Evolutionary conservation across 352 stramenopile genomes (phyloP), one percentile per base, ranked within the genome.

Genomic region (Phytophthora melonis): DNA sequence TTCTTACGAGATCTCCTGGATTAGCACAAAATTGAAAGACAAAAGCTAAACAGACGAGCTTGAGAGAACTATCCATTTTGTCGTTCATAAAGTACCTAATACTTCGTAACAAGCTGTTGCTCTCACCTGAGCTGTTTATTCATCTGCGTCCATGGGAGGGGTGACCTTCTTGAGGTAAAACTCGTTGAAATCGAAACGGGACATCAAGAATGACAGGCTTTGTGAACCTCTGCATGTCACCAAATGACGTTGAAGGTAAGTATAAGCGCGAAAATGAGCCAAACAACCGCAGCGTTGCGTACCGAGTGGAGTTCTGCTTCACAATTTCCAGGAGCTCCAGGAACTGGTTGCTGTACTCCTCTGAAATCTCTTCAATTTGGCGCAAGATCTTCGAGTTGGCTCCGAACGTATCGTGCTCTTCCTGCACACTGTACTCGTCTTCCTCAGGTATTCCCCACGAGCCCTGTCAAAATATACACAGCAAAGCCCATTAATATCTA

Each of bases 131-230:
- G 34, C 32, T 45, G 23, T 54, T 81, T 73, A 92, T 66, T 91
- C 84, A 32, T 91, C 82, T 50, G 62, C 41, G 32, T 88, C 83
- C 53, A 77, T 78, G 5, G 65, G 32, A 43, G 86, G 75, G 19
- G 75, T 61, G 18, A 68, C 81, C 62, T 94, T 92, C 32, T 81
- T 86, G 47, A 77, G 74, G 30, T 98, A 98, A 53, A 85, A 98
- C 75, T 97, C 90, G 68, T 97, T 98, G 68, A 98, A 98, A 72
- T 98, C 93, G 49, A 98, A 95, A 8, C 92, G 92, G 9, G 94
- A 94, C 45, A 93, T 83, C 9, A 98, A 78, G 45, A 94, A 97
- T 9, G 89, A 89, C 5, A 98, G 72, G 27, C 90, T 91, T 62
- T 97, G 90, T 0, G 84, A 92, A 1, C 86, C 88, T 27, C 79